Percentiles rank a stretch among this genome's conserved stretches.
Conservation (phyloP, 2,329 filamentous ascomycete species). For the Ilyonectria robusta region DNA sequence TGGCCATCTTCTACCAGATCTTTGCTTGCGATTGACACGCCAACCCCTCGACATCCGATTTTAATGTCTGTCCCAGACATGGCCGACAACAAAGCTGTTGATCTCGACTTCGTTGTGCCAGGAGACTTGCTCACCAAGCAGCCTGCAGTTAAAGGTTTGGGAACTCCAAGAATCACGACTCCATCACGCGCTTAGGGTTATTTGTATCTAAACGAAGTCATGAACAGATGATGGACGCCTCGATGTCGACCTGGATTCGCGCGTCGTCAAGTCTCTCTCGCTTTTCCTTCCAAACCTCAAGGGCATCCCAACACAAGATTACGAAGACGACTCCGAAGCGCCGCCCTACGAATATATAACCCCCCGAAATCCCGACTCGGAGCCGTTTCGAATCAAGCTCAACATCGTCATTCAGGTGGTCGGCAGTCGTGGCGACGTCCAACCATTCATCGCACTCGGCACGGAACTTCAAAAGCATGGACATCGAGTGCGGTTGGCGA, state of each 20-base stretch:
- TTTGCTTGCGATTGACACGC: neutral
- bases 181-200: neutral
- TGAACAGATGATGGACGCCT: neutral
- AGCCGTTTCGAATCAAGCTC: neutral
- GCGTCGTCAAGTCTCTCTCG: neutral
- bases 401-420: conserved; percentile 39
- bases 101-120: neutral
- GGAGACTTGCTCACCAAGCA: neutral
- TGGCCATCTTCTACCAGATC: neutral
- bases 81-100: neutral
- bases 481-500: conserved; percentile 34
- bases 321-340: neutral
- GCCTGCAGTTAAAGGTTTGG: neutral
- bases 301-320: neutral
- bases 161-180: neutral
- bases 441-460: conserved; percentile 33
- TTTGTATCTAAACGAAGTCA: neutral
- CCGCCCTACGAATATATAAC: neutral
- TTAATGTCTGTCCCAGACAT: neutral
- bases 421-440: conserved; percentile 33
- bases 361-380: neutral
- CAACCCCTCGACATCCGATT: neutral
- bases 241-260: neutral
- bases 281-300: neutral
- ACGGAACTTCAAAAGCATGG: conserved; percentile 31